A percentile compares a stretch with the other conserved stretches of the same genome.
phyloP scores from a whole-genome alignment of 225 moss, liverwort and hornwort genomes.

The Marchantia polymorpha region DNA sequence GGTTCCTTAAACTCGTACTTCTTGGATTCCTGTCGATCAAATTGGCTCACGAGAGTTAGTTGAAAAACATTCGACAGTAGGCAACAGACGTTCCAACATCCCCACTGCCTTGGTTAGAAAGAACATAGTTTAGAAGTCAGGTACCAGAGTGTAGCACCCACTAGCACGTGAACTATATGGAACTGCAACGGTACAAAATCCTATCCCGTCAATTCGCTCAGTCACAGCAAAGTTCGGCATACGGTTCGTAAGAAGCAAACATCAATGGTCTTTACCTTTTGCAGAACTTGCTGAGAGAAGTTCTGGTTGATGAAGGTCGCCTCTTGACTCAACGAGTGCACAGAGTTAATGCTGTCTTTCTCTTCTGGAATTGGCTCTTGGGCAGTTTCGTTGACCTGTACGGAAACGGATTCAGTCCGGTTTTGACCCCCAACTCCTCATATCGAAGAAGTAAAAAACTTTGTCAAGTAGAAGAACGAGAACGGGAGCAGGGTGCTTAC shows the following conservation, averaged over 20 bases:
- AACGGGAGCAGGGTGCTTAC: constrained; percentile 29
- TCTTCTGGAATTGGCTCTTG: constrained; percentile 98
- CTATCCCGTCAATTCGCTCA: no score
- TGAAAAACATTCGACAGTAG: no score
- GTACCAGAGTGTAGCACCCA: no score
- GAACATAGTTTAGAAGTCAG: no score
- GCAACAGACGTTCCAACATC: no score
- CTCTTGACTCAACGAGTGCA: constrained; percentile 92
- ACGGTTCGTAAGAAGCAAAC: not conserved
- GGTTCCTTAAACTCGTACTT: constrained; percentile 91
- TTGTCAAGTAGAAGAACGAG: not conserved
- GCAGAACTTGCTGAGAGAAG: constrained; percentile 93
- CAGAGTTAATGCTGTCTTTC: constrained; percentile 96
- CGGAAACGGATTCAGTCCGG: not conserved
- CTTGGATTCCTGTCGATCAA: constrained; percentile 65
- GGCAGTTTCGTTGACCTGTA: constrained; percentile 91
- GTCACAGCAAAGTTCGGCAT: no score
- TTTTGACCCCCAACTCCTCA: not conserved
- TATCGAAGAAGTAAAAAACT: not conserved
- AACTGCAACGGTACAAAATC: no score
- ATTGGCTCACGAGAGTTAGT: not conserved
- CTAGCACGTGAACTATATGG: no score
- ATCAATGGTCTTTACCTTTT: constrained; percentile 49
- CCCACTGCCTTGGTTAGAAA: no score
- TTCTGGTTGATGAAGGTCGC: constrained; percentile 99